Base-by-base conservation (phyloP, 768 basidiomycete species). In the Dacryopinax primogenitus region DNA sequence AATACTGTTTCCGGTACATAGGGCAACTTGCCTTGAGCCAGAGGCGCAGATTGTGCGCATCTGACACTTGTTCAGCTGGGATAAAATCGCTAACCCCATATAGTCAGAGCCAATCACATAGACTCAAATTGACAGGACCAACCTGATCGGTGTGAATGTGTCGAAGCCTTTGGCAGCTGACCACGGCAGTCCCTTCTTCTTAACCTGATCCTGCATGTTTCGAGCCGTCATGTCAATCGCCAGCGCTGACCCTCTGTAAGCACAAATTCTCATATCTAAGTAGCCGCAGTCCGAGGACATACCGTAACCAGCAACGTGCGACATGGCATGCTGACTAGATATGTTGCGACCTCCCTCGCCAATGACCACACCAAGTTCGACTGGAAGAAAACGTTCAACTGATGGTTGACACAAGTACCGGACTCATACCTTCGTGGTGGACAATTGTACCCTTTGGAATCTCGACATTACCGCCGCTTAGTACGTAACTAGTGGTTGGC, bases 311-410 rank as follows among this genome's bases (percentile, higher is more conserved):
- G 92, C 91, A 65, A 99, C 83, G 71, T 95, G 84, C 0, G 83
- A 78, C 37, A 84, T 81, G 7, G 92, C 92, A 51, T 86, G 77
- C 2, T 79, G 78, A 71, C 84, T 83, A 1, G 85, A 75, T 71
- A 98, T 91, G 72, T 97, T 85, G 1, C 92, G 81, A 44, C 91
- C 94, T 3, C 77, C 76, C 77, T 88, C 91, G 63, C 93, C 93
- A 66, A 99, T 93, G 64, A 99, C 83, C n/a, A 99, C 84, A 23
- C 93, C 96, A 58, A 99, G 89, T 77, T 99, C 96, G 68, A 99
- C 95, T 80, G 88, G 64, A 33, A 13, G 7, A 30, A 7, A 35
- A 26, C 41, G 7, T 18, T 44, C 7, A 44, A 32, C 62, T 28
- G 12, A 32, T 12, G 9, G 12, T 1, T 36, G 45, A 45, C 30